phyloP scores from a whole-genome alignment of 495 filamentous ascomycete species.

The Wilcoxina mikolae region DNA sequence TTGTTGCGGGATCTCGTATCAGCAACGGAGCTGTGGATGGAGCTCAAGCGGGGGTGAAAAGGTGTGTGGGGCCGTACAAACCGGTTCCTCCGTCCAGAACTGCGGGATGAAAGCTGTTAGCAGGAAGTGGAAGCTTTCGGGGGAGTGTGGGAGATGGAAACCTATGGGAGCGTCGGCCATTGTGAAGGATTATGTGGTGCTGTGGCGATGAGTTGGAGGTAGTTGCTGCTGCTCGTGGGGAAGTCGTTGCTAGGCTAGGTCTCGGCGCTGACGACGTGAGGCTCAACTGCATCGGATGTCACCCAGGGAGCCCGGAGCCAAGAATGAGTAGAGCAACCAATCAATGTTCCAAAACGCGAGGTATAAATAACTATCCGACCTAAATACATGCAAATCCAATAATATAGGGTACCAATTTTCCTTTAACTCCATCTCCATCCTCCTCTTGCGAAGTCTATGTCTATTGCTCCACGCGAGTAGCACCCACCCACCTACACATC shows the following conservation, averaged over 20 bases:
- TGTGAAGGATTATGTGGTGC: slow-evolving; percentile 21
- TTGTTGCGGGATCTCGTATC: slow-evolving; percentile 10
- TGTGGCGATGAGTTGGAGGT: not conserved
- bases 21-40: not conserved
- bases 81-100: slow-evolving; percentile 99
- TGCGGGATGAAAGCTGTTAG: slow-evolving; percentile 33
- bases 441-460: too few species aligned
- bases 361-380: too few species aligned
- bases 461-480: too few species aligned
- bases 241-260: not conserved
- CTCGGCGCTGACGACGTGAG: not conserved
- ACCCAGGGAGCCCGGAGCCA: too few species aligned
- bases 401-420: too few species aligned
- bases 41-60: slow-evolving; percentile 7
- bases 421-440: too few species aligned
- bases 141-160: slow-evolving; percentile 32
- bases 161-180: slow-evolving; percentile 65
- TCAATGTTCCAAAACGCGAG: too few species aligned
- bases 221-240: not conserved
- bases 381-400: too few species aligned
- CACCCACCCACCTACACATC: too few species aligned
- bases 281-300: not conserved
- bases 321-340: too few species aligned
- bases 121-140: slow-evolving; percentile 14
- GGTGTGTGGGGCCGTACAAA: slow-evolving; percentile 37